Evolutionary conservation across 768 basidiomycete genomes (phyloP).

Genomic region (Mycena haematopus): DNA sequence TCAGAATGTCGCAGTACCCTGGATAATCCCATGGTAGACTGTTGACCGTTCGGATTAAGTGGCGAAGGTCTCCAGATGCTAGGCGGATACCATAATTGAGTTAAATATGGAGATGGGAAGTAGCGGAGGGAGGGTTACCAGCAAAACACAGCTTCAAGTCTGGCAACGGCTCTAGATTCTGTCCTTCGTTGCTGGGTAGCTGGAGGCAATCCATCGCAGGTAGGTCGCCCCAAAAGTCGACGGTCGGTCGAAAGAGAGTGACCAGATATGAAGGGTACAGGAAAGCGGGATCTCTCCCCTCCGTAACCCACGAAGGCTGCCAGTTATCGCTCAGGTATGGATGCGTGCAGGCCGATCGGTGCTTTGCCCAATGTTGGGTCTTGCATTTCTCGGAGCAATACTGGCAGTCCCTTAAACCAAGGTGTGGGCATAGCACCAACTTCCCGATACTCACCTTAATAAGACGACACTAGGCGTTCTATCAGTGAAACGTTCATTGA

Average conservation of each 20-base stretch:
- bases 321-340: slow-evolving; percentile 35
- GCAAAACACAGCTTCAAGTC: slow-evolving; percentile 39
- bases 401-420: slow-evolving; percentile 23
- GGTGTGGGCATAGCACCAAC: background rate
- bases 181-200: slow-evolving; percentile 34
- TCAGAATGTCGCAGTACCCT: slow-evolving; percentile 45
- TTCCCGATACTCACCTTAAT: slow-evolving; percentile 29
- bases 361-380: slow-evolving; percentile 38
- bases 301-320: slow-evolving; percentile 39
- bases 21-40: slow-evolving; percentile 42
- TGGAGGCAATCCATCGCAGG: slow-evolving; percentile 38
- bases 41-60: slow-evolving; percentile 43
- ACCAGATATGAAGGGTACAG: slow-evolving; percentile 17
- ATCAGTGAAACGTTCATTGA: background rate
- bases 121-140: slow-evolving; percentile 28
- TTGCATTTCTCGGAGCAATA: slow-evolving; percentile 44
- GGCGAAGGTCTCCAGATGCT: slow-evolving; percentile 40
- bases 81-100: background rate
- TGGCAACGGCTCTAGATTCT: slow-evolving; percentile 3
- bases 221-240: slow-evolving; percentile 36
- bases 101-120: background rate
- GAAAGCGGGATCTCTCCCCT: slow-evolving; percentile 36
- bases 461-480: slow-evolving; percentile 38
- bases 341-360: slow-evolving; percentile 38
- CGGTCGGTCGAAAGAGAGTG: slow-evolving; percentile 22